These are phyloP conservation scores for Malbranchea cinnamomea DNA, from an alignment of 2,329 filamentous ascomycete species.

Conservation along the genomic window DNA sequence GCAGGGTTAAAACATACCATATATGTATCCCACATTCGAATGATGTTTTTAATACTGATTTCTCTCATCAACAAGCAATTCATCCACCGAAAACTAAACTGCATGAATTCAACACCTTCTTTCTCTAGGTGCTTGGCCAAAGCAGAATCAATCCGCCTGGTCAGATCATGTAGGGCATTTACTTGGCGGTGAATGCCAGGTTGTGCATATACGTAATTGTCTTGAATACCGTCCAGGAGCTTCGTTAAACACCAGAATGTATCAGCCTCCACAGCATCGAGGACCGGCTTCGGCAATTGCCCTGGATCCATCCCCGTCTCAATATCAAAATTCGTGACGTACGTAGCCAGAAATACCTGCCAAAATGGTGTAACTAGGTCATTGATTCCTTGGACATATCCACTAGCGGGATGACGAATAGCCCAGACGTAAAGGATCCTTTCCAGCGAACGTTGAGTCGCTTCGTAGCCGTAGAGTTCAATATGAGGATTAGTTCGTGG, in stretches of 20 bases:
- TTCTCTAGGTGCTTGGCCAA: constrained; percentile 79
- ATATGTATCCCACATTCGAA: constrained; percentile 99
- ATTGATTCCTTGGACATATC: constrained; percentile 97
- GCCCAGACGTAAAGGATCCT: constrained; percentile 96
- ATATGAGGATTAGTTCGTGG: constrained; percentile 93
- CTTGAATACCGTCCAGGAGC: constrained; percentile 93
- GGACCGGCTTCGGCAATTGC: constrained; percentile 73
- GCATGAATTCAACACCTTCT: constrained; percentile 93
- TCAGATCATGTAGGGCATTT: constrained; percentile 72
- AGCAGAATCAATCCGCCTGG: constrained; percentile 69
- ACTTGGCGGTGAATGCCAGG: constrained; percentile 95
- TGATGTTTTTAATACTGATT: constrained; percentile 89
- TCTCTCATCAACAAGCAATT: constrained; percentile 97
- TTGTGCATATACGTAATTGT: constrained; percentile 97
- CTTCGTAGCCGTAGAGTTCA: constrained; percentile 87
- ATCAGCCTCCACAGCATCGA: constrained; percentile 95
- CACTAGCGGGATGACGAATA: constrained; percentile 89
- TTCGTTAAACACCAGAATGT: constrained; percentile 98
- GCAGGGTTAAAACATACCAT: constrained; percentile 46
- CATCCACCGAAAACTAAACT: constrained; percentile 99
- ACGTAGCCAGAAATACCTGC: constrained; percentile 90
- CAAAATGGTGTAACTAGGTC: constrained; percentile 95
- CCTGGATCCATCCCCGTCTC: constrained; percentile 94
- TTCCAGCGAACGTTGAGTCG: constrained; percentile 85
- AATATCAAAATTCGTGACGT: constrained; percentile 87